Evolutionary conservation across 2,329 filamentous ascomycete genomes (phyloP).

Genomic region (Simplicillium aogashimaense): DNA sequence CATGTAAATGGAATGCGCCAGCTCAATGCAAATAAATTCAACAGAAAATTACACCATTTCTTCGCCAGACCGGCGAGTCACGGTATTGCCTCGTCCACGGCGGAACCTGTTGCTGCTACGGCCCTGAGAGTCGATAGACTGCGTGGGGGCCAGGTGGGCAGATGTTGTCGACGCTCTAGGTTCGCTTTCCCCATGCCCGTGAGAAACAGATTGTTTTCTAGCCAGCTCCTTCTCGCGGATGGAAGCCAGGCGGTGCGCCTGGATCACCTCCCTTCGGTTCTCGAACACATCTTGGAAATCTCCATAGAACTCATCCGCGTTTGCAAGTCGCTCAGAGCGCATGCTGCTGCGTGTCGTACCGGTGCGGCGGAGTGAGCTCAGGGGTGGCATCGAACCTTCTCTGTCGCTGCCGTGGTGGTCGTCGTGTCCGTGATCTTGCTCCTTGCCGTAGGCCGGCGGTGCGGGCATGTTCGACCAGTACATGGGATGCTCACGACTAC

Average conservation of each 20-base stretch:
- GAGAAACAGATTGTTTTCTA: constrained; percentile 12
- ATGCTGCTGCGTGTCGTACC: constrained; percentile 6
- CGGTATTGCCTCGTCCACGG: too few species aligned
- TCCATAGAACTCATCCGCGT: constrained; percentile 17
- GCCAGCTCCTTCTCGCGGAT: constrained; percentile 27
- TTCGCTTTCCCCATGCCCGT: constrained; percentile 2
- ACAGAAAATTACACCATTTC: too few species aligned
- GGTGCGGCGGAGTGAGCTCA: constrained; percentile 2
- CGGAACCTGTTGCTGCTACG: neutral
- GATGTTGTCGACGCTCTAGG: constrained; percentile 5
- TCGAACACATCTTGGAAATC: constrained; percentile 38
- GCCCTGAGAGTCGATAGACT: constrained; percentile 6
- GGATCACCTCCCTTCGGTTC: constrained; percentile 25
- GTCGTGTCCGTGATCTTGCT: constrained; percentile 7
- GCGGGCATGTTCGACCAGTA: constrained; percentile 32
- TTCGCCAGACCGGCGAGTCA: too few species aligned
- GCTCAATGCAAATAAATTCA: too few species aligned
- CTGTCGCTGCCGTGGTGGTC: constrained; percentile 8
- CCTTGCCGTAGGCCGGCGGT: constrained; percentile 23
- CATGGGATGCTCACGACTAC: constrained; percentile 58
- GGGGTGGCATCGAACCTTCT: constrained; percentile 5
- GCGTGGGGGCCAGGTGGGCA: neutral
- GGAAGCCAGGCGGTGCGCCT: constrained; percentile 24
- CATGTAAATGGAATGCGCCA: too few species aligned
- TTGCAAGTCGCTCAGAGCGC: constrained; percentile 7